Conservation (phyloP, 228 moss, liverwort and hornwort genomes). For the Sphagnum magellanicum region DNA sequence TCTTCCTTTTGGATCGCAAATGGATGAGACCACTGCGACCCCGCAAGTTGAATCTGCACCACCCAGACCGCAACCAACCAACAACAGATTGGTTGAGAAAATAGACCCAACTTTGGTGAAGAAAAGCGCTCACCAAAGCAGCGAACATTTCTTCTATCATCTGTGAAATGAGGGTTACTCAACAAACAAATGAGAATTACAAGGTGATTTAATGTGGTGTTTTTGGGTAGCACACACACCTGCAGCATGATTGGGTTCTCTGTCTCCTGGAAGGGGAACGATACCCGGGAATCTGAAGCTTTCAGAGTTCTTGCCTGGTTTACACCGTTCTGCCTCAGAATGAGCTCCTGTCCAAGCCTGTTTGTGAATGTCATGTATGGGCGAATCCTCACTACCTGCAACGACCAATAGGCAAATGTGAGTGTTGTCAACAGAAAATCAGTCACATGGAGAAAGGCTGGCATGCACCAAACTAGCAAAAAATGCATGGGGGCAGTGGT, state of each 20-base stretch:
- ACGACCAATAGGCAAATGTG: background rate
- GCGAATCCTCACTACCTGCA: constrained; percentile 82
- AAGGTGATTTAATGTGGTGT: no score
- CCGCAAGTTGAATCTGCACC: constrained; percentile 66
- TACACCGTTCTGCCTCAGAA: constrained; percentile 54
- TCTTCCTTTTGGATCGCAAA: constrained; percentile 62
- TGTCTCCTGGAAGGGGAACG: constrained; percentile 74
- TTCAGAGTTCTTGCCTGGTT: constrained; percentile 48
- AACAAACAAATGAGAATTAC: no score
- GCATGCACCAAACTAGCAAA: no score
- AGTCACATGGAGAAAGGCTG: background rate
- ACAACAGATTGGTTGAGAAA: constrained; percentile 54
- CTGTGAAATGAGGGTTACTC: no score
- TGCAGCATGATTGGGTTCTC: constrained; percentile 66
- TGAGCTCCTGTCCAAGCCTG: constrained; percentile 59
- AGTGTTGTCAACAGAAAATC: background rate
- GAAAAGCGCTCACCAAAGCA: no score
- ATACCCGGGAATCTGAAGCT: constrained; percentile 77
- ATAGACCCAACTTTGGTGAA: no score
- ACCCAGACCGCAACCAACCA: constrained; percentile 1
- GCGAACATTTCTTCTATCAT: no score
- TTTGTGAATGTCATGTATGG: constrained; percentile 86
- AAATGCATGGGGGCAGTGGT: no score
- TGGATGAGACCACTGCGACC: constrained; percentile 80
- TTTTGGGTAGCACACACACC: constrained; percentile 17